These are phyloP conservation scores for Paraphaeosphaeria minitans DNA, from an alignment of 2,329 filamentous ascomycete species.

Conservation along the genomic window DNA sequence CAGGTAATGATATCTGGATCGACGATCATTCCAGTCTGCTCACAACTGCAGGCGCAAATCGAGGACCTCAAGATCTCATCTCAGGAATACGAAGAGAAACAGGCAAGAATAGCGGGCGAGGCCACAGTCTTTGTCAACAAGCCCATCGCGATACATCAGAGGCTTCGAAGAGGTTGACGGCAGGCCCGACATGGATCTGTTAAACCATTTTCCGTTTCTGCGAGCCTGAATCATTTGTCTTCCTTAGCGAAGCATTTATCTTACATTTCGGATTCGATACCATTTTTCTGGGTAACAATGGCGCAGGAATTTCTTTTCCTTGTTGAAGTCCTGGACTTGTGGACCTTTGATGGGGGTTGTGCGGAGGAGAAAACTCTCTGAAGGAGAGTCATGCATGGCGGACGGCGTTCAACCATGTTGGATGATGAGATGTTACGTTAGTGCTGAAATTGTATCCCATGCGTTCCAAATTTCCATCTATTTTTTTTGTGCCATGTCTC, in stretches of 20 bases:
- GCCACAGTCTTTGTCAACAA: constrained; percentile 46
- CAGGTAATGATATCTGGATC: constrained; percentile 36
- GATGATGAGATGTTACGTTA: background rate
- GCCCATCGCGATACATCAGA: constrained; percentile 44
- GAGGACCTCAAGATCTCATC: constrained; percentile 49
- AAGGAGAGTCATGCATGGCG: background rate
- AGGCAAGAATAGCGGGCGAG: constrained; percentile 45
- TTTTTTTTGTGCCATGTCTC: background rate
- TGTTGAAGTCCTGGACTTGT: background rate
- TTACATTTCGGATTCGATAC: constrained; percentile 1
- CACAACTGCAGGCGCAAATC: constrained; percentile 46
- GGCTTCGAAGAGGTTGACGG: constrained; percentile 35
- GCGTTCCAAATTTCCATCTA: background rate
- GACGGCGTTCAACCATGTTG: background rate
- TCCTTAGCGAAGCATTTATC: background rate
- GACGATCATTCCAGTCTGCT: background rate
- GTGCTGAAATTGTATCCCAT: background rate
- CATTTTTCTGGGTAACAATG: background rate
- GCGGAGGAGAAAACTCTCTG: background rate
- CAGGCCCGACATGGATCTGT: background rate
- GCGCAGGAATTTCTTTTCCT: background rate
- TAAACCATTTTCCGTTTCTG: background rate
- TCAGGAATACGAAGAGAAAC: constrained; percentile 49
- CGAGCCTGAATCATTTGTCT: background rate
- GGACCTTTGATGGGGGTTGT: background rate